Base-by-base conservation (phyloP, 2,329 filamentous ascomycete species). In the Fusarium sp. region DNA sequence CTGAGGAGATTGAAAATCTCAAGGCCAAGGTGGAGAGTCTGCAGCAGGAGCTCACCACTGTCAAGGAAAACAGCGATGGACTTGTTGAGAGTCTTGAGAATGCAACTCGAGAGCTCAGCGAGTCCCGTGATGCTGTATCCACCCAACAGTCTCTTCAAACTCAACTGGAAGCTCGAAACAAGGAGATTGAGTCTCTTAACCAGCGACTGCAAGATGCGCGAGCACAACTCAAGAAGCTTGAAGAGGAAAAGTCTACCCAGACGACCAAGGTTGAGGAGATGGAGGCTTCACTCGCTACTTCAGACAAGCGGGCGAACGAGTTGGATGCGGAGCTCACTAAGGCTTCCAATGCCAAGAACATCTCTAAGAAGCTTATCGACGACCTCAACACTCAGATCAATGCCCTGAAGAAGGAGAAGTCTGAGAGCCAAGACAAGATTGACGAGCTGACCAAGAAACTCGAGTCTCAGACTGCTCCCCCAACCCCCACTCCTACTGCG, bases 1-100 rank as follows among this genome's bases (percentile, higher is more conserved):
- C 92, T 12, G 88, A 90, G 46, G 92, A 96, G 81, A 90, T 96
- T 40, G 88, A 91, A 61, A 88, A 87, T 53, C 88, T 98, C 16
- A 92, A 92, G 74, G 83, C 85, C 4, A 91, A 96, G 75, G 90
- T 97, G 31, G 86, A 89, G 22, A 87, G 84, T 2, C 84, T 98
- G 24, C 91, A 92, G 81, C 85, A 89, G 4, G 93, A 97, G 75
- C 85, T 98, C 6, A 88, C 89, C 3, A 89, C 90, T 14, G 91
- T 91, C 11, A 91, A 93, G 74, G 92, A 96, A 77, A 92, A 92
- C 49, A 91, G 89, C 44, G 84, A 90, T 67, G 87, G 88, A n/a
- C 87, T 94, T 76, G 89, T 90, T 1, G 85, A 90, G 77, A 93
- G 87, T 65, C 83, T 95, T 2, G 92, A 95, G 79, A 88, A 88